A percentile compares a stretch with the other conserved stretches of the same genome.
phyloP scores from a whole-genome alignment of 2,329 filamentous ascomycete genomes.

The Aureobasidium namibiae region DNA sequence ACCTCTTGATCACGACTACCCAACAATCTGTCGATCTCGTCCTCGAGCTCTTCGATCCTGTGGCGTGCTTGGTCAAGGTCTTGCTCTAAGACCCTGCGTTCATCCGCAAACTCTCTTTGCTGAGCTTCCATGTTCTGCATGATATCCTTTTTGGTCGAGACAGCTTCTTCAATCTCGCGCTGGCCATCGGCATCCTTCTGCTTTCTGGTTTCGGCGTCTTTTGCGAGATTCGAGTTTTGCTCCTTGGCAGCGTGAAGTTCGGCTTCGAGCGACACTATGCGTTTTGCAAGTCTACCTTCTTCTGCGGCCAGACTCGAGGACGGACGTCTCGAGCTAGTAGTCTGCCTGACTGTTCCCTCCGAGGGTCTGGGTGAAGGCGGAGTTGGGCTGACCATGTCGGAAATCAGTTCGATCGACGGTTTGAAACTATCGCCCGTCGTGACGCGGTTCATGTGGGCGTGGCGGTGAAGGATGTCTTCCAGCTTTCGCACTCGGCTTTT shows the following conservation, averaged over 20 bases:
- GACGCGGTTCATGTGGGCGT: conserved; percentile 50
- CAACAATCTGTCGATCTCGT: conserved; percentile 78
- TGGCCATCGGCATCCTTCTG: conserved; percentile 54
- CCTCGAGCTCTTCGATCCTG: conserved; percentile 79
- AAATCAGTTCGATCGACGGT: conserved; percentile 15
- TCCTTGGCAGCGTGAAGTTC: conserved; percentile 71
- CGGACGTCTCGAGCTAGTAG: conserved; percentile 51
- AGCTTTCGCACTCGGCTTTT: conserved; percentile 87
- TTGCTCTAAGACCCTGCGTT: conserved; percentile 72
- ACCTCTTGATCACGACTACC: conserved; percentile 79
- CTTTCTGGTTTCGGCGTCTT: conserved; percentile 49
- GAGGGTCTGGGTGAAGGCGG: conserved; percentile 26
- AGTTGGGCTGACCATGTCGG: conserved; percentile 6
- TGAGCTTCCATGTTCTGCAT: conserved; percentile 91
- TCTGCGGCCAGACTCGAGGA: conserved; percentile 55
- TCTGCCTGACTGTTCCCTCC: conserved; percentile 47
- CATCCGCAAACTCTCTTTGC: conserved; percentile 77
- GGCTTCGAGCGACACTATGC: conserved; percentile 62
- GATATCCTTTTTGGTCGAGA: conserved; percentile 87
- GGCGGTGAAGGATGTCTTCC: conserved; percentile 85
- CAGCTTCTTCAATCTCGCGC: conserved; percentile 71
- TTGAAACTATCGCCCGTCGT: conserved; percentile 27
- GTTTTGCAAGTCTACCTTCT: conserved; percentile 52
- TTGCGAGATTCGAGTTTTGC: conserved; percentile 56
- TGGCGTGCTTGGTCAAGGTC: conserved; percentile 71